Evolutionary conservation across 495 filamentous ascomycete genomes (phyloP), one percentile per base, ranked within the genome.

Genomic region (Neurospora pannonica): DNA sequence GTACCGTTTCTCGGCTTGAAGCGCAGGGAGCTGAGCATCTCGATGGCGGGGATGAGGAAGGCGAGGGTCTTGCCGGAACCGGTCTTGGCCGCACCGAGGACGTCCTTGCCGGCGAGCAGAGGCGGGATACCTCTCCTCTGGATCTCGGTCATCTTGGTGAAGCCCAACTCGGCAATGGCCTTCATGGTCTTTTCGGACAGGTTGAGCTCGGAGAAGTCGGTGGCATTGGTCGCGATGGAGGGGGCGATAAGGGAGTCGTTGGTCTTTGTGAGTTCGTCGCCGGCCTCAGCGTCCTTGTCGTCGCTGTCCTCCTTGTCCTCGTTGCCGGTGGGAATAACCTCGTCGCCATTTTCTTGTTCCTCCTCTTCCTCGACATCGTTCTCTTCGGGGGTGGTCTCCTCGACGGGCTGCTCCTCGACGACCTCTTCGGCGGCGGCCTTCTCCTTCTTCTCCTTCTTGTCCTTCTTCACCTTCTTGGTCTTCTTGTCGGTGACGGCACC

Each of bases 71-170:
- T 99, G 78, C 96, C 96, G 19, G 92, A 95, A 10, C 96, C 96
- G 0, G 96, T 99, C 86, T 99, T 98, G 43, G 96, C 96, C 37
- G 96, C 96, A 76, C 97, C 96, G 37, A 99, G 89, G 37, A 99
- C 94, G 84, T 99, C 96, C 79, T 92, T 90, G 80, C 96, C 96
- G 46, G 94, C 93, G 74, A 98, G 86, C 28, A 96, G 83, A 7
- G 95, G 94, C 3, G 96, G 95, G 54, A 98, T 97, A 7, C 91
- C 93, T 75, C 92, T 87, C 74, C 90, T 89, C 81, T 99, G 96
- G 75, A 99, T 97, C 81, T 97, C 94, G 1, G 96, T 98, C 96
- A 99, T 97, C 21, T 88, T 93, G 78, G 92, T 90, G 81, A 98
- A 98, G 6, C 91, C 91, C 94, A 99, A 97, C 28, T 91, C 93